A percentile compares a stretch with the other conserved stretches of the same genome.
Conservation (phyloP, 2,329 filamentous ascomycete genomes). For the Ophiostoma australiae region DNA sequence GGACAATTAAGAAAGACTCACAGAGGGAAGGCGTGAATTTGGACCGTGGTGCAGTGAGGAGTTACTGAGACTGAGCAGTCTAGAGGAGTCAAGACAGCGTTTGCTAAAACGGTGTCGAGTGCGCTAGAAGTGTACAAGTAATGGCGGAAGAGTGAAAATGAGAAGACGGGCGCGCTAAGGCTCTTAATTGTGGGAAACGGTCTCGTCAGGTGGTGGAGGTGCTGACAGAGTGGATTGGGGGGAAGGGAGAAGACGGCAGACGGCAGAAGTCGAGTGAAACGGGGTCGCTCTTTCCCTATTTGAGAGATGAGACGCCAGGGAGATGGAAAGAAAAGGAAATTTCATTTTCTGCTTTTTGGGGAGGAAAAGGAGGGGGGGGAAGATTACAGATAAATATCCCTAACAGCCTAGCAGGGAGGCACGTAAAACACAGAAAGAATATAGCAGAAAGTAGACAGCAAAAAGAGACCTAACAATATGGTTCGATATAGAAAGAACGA, state of each 20-base stretch:
- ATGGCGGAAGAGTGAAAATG: slow-evolving; percentile 2
- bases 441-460: background rate
- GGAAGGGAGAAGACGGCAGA: background rate
- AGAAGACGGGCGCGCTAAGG: background rate
- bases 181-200: background rate
- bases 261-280: slow-evolving; percentile 2
- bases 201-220: background rate
- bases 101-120: background rate
- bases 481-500: background rate
- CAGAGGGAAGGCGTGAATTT: slow-evolving; percentile 5
- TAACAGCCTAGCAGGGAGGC: no score
- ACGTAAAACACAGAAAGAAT: background rate
- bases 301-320: background rate
- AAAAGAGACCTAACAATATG: background rate
- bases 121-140: background rate
- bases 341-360: no score
- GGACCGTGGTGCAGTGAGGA: background rate
- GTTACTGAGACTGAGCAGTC: background rate
- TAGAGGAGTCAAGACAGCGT: background rate
- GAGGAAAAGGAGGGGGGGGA: no score
- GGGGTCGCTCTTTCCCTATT: slow-evolving; percentile 7
- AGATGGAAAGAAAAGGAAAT: background rate
- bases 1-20: background rate
- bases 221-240: slow-evolving; percentile 7
- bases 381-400: no score